phyloP scores from a whole-genome alignment of 805 yeast species.

The Nakazawaea populi region DNA sequence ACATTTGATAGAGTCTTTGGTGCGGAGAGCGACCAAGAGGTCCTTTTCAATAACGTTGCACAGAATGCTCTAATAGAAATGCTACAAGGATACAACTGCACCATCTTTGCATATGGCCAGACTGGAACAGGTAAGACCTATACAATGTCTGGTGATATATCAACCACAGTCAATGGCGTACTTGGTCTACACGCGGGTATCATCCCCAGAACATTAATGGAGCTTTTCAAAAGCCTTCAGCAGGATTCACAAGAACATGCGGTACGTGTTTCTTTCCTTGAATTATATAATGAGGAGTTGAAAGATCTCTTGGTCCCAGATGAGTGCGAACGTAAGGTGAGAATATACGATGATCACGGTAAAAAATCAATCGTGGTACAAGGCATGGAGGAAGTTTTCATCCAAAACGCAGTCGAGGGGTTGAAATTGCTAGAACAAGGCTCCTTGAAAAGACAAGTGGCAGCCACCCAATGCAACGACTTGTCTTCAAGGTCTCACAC shows the following conservation, averaged over 20 bases:
- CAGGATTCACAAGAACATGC: slow-evolving; percentile 43
- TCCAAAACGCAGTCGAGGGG: slow-evolving; percentile 46
- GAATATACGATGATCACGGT: slow-evolving; percentile 46
- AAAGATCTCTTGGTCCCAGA: slow-evolving; percentile 52
- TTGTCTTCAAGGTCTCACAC: slow-evolving; percentile 77
- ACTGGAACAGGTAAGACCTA: slow-evolving; percentile 89
- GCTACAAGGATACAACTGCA: slow-evolving; percentile 71
- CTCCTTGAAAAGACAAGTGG: slow-evolving; percentile 59
- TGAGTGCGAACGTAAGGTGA: slow-evolving; percentile 41
- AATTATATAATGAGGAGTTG: slow-evolving; percentile 82
- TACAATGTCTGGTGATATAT: slow-evolving; percentile 68
- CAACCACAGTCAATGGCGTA: slow-evolving; percentile 25
- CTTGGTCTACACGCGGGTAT: slow-evolving; percentile 52
- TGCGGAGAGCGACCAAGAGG: slow-evolving; percentile 68
- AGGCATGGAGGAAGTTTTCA: slow-evolving; percentile 51
- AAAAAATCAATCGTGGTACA: slow-evolving; percentile 43
- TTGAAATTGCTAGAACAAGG: slow-evolving; percentile 49
- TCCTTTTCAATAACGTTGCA: slow-evolving; percentile 63
- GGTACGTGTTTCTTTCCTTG: slow-evolving; percentile 76
- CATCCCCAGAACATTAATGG: slow-evolving; percentile 52
- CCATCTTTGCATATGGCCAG: slow-evolving; percentile 73
- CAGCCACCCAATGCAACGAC: slow-evolving; percentile 74
- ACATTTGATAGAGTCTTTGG: slow-evolving; percentile 80
- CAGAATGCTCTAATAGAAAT: slow-evolving; percentile 60
- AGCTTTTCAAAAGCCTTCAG: slow-evolving; percentile 46